These are phyloP conservation scores for Beta corolliflora DNA, from an alignment of 179 eudicot species.

Conservation along the genomic window DNA sequence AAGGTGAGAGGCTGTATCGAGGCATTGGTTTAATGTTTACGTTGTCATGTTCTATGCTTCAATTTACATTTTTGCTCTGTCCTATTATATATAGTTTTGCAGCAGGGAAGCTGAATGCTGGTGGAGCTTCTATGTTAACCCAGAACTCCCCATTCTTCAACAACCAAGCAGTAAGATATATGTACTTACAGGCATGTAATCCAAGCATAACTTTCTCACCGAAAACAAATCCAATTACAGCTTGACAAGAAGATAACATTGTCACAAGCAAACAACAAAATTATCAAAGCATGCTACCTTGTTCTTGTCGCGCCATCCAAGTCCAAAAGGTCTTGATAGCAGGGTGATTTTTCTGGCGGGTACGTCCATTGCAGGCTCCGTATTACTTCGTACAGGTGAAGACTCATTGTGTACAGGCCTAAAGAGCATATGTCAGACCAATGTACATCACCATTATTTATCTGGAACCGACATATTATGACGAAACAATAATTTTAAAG, in stretches of 20 bases:
- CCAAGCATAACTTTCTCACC: neutral
- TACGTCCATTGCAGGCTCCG: slow-evolving; percentile 57
- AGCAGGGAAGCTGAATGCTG: neutral
- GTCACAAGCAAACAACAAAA: slow-evolving; percentile 2
- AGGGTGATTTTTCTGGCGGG: slow-evolving; percentile 76
- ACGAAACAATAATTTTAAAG: neutral
- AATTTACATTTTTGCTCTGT: neutral
- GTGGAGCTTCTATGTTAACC: neutral
- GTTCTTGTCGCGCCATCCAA: slow-evolving; percentile 91
- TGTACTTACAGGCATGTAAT: neutral
- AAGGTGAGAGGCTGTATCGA: neutral
- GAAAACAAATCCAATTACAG: slow-evolving; percentile 6
- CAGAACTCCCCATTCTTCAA: neutral
- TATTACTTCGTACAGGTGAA: slow-evolving; percentile 44
- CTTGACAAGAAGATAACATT: neutral
- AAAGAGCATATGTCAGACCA: slow-evolving; percentile 18
- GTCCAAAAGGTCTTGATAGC: slow-evolving; percentile 89
- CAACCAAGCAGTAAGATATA: neutral
- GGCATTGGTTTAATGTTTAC: neutral
- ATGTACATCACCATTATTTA: slow-evolving; percentile 7
- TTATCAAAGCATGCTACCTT: slow-evolving; percentile 52
- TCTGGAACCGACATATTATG: neutral
- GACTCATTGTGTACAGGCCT: slow-evolving; percentile 65
- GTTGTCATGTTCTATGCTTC: neutral
- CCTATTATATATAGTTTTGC: neutral